A percentile compares a stretch with the other conserved stretches of the same genome.
Conservation (phyloP, 106 monocot genomes). For the Allium cepa region DNA sequence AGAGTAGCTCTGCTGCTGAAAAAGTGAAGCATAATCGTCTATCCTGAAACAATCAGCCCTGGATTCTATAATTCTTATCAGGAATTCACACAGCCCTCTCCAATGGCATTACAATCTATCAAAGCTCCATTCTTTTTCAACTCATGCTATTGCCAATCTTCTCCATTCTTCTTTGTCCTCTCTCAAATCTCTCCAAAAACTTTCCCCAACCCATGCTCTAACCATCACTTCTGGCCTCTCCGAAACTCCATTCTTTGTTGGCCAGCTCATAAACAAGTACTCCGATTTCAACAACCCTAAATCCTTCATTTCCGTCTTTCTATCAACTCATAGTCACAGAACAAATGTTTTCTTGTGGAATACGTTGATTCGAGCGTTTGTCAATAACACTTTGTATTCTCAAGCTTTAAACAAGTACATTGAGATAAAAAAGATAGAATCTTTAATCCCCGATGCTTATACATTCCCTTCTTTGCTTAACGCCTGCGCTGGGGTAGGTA, state of each 20-base stretch:
- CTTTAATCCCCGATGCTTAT: conserved; percentile 13
- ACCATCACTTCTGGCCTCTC: neutral
- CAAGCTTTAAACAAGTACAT: conserved; percentile 14
- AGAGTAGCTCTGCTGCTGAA: too few relatives aligned
- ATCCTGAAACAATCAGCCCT: too few relatives aligned
- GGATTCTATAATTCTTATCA: too few relatives aligned
- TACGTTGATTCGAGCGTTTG: conserved; percentile 8
- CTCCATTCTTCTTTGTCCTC: neutral
- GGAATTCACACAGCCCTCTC: too few relatives aligned
- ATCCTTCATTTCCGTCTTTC: neutral
- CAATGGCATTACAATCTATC: too few relatives aligned
- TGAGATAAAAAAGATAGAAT: neutral
- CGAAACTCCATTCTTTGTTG: neutral
- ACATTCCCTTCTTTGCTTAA: conserved; percentile 24
- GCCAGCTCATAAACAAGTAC: neutral
- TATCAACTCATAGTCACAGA: neutral
- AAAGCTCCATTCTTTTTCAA: too few relatives aligned
- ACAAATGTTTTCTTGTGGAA: conserved; percentile 15
- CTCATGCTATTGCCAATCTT: too few relatives aligned
- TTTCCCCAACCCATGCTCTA: neutral
- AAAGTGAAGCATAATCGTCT: too few relatives aligned
- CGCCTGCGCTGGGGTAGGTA: conserved; percentile 19
- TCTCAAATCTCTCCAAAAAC: neutral
- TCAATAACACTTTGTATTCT: conserved; percentile 10
- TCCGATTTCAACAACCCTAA: neutral